Conservation (phyloP, 306 rosid genomes). For the Rosa chinensis region DNA sequence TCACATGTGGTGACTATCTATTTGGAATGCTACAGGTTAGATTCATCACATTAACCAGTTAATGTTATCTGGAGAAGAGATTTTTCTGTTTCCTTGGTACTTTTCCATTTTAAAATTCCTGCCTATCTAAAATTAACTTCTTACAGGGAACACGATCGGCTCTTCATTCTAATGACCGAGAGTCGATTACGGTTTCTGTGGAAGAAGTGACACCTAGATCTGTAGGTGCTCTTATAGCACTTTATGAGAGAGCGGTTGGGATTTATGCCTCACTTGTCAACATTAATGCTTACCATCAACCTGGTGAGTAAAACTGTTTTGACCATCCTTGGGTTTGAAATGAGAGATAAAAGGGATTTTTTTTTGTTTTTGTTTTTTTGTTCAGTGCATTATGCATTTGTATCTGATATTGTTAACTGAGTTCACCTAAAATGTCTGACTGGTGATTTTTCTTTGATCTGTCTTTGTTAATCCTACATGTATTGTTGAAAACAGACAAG, state of each 20-base stretch:
- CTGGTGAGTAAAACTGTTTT: slow-evolving; percentile 53
- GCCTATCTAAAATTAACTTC: slow-evolving; percentile 14
- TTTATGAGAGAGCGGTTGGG: slow-evolving; percentile 96
- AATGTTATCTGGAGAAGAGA: slow-evolving; percentile 4
- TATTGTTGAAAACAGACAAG: slow-evolving; percentile 20
- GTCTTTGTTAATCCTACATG: slow-evolving; percentile 1
- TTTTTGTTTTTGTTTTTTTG: not conserved
- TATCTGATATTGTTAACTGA: not conserved
- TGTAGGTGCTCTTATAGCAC: slow-evolving; percentile 90
- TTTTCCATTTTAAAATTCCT: slow-evolving; percentile 11
- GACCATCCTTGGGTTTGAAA: not conserved
- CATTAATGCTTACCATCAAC: slow-evolving; percentile 97
- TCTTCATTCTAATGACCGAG: slow-evolving; percentile 72
- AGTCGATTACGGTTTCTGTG: slow-evolving; percentile 86
- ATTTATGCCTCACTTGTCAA: slow-evolving; percentile 83
- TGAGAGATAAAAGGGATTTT: not conserved
- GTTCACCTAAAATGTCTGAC: not conserved
- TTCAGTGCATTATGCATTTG: not conserved
- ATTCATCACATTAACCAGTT: slow-evolving; percentile 16
- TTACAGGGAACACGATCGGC: slow-evolving; percentile 95
- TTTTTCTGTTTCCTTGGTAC: not conserved
- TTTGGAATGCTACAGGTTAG: slow-evolving; percentile 98
- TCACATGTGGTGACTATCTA: slow-evolving; percentile 97
- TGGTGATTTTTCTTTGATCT: not conserved
- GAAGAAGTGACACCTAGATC: slow-evolving; percentile 90